Percentiles rank a stretch among this genome's conserved stretches.
Conservation (phyloP, 2,329 filamentous ascomycete genomes). For the Lojkania enalia region DNA sequence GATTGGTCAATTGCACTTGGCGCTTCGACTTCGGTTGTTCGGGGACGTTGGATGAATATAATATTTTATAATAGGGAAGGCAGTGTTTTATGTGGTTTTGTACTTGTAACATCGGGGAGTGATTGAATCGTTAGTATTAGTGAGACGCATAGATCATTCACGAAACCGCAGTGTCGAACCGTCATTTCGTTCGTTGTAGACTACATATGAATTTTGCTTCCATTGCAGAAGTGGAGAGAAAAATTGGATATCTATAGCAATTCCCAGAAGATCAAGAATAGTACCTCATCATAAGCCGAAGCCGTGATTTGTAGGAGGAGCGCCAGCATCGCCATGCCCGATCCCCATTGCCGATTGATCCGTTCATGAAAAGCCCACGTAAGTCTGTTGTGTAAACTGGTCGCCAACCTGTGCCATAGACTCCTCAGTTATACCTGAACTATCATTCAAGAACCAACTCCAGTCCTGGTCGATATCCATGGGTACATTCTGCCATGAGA, state of each 20-base stretch:
- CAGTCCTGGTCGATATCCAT: constrained; percentile 49
- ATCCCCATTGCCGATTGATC: constrained; percentile 13
- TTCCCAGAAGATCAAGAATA: background rate
- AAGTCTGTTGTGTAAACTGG: constrained; percentile 24
- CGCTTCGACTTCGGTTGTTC: no score
- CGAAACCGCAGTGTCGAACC: no score
- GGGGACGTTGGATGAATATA: no score
- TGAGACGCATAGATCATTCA: no score
- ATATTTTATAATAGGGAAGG: no score
- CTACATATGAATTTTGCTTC: no score
- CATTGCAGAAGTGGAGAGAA: constrained; percentile 1
- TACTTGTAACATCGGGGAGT: no score
- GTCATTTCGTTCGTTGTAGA: no score
- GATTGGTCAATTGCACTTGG: no score
- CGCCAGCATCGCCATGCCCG: background rate
- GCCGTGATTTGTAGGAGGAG: background rate
- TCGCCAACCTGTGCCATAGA: constrained; percentile 4
- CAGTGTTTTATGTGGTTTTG: no score
- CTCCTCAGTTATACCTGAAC: background rate
- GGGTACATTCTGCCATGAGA: constrained; percentile 45
- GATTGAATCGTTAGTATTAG: no score
- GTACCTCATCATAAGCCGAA: background rate
- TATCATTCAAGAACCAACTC: constrained; percentile 43
- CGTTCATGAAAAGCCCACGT: constrained; percentile 30
- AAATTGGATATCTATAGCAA: constrained; percentile 1